Base-by-base conservation (phyloP, 495 filamentous ascomycete species). In the Aspergillus egyptiacus region DNA sequence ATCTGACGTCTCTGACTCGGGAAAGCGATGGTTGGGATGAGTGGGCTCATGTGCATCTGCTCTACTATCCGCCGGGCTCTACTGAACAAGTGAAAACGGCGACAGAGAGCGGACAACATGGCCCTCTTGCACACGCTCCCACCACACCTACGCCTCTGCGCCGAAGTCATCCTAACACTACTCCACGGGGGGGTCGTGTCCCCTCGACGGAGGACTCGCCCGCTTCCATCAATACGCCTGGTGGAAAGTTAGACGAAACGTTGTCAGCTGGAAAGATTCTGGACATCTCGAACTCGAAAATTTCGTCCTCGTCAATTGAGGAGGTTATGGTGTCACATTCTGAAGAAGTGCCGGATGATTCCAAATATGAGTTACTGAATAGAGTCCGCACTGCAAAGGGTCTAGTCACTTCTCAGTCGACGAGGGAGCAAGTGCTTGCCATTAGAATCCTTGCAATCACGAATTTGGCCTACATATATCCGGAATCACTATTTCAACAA, bases 401-500 rank as follows among this genome's bases (percentile, higher is more conserved):
- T 0, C 70, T 99, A 45, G 68, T 76, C 25, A 73, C 74, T 2
- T 84, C 87, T 2, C 54, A 73, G 23, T 75, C 80, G 36, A 79
- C 77, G 32, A 78, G 90, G 27, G 85, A 87, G 58, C 78, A 86
- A 53, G 82, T 93, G 17, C 73, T 97, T 30, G 80, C 83, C 24
- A 82, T 91, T 41, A 84, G 91, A 18, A 71, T 96, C 17, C 70
- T 97, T 37, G 91, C 94, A 19, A 80, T 96, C 54, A 89, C 87
- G 14, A 99, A 99, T 60, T 67, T 97, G 33, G 89, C 89, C 7
- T 96, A 94, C 64, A 83, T 97, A 45, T 81, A 89, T 56, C 74
- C 79, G 2, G 94, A 97, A 57, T 63, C 74, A 5, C 72, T 78
- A 7, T 96, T 97, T 60, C 75, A 87, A 36, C 82, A 89, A 53